phyloP scores from a whole-genome alignment of 106 monocot genomes.

The Dactylorhiza incarnata region DNA sequence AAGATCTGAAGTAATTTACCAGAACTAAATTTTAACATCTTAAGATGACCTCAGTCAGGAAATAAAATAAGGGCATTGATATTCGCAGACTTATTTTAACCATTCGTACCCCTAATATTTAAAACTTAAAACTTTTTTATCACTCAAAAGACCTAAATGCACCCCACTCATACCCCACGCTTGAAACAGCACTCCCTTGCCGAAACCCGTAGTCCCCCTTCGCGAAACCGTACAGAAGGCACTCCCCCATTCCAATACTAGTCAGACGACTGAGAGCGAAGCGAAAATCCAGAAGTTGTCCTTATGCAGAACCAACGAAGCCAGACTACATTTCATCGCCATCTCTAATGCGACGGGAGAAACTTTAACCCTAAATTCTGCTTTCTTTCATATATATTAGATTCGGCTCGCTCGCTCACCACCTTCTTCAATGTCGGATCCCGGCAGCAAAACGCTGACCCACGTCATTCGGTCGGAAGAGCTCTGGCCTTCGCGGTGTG shows the following conservation, averaged over 20 bases:
- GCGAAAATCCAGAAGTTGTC: constrained; percentile 15
- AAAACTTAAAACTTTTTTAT: too few species aligned
- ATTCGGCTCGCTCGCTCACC: neutral
- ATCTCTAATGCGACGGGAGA: neutral
- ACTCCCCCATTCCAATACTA: too few species aligned
- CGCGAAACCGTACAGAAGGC: too few species aligned
- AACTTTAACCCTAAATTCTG: neutral
- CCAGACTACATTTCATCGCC: neutral
- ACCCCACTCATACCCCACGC: too few species aligned
- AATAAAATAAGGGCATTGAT: too few species aligned
- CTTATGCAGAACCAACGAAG: constrained; percentile 1
- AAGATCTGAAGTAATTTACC: neutral
- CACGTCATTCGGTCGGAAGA: neutral
- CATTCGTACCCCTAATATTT: too few species aligned
- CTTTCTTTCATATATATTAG: neutral
- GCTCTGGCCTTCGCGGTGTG: neutral
- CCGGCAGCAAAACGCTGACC: constrained; percentile 1
- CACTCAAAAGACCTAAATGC: too few species aligned
- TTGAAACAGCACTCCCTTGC: too few species aligned
- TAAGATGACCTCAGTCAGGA: too few species aligned
- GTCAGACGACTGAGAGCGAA: neutral
- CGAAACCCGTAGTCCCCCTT: too few species aligned
- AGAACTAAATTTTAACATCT: neutral
- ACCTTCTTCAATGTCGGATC: constrained; percentile 6
- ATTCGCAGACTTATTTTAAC: too few species aligned